Base-by-base conservation (phyloP, 1,139 yeast genomes). In the Kazachstania sp. region DNA sequence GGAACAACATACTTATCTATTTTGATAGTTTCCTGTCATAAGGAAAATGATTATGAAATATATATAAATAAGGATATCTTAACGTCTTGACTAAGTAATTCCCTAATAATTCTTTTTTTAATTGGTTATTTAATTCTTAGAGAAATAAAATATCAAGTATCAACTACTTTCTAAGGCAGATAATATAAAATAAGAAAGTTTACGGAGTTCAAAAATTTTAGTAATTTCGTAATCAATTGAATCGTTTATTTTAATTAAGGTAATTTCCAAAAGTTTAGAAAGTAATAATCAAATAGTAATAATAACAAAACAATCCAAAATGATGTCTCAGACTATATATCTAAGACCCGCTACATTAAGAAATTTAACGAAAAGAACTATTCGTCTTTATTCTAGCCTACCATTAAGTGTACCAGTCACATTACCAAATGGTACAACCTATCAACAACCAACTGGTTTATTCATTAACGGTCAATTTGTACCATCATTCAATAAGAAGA, bases 401-500 rank as follows among this genome's bases (percentile, higher is more conserved):
- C 78, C 81, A 45, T 66, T 78, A 53, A 60, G 69, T 26, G 75
- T 74, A 11, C 70, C 73, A 35, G 64, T 78, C 49, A 74, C 72
- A 19, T 65, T 77, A 43, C 83, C 83, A 50, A 77, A 74, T 52
- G 83, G 83, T 44, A 61, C 66, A 37, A 65, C 59, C 37, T 68
- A 57, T 71, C 72, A 73, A 37, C 81, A 76, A 60, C 81, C 81
- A 49, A 73, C 78, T 15, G 78, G 78, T 50, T 62, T 74, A 47
- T 73, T 72, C 63, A 73, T 73, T 52, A 68, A 73, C 60, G 74
- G 74, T 54, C 69, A 73, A 48, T 74, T 73, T 51, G 73, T 71
- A 16, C 62, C 67, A 18, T 68, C 78, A 3, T 60, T 60, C 48
- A 66, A 62, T 47, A 63, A 65, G 37, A 69, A 70, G 44, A 67